Conservation (phyloP, 805 yeast species). For the Suhomyces kilbournensis region DNA sequence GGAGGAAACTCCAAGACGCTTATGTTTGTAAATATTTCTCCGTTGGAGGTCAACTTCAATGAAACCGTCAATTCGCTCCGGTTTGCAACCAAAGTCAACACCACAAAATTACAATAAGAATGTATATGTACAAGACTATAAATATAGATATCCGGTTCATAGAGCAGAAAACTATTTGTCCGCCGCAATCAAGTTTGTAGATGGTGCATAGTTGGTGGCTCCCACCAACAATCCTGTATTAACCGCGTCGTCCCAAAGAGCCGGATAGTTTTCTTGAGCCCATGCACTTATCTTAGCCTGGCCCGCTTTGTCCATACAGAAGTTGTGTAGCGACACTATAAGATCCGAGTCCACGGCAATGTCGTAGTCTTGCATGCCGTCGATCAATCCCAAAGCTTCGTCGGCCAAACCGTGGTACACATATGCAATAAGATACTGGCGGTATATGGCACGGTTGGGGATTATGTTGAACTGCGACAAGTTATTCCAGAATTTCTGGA, state of each 20-base stretch:
- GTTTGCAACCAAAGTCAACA: conserved; percentile 82
- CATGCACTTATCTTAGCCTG: conserved; percentile 32
- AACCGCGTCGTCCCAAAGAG: conserved; percentile 26
- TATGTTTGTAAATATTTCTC: conserved; percentile 89
- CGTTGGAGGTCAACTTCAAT: conserved; percentile 54
- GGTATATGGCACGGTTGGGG: conserved; percentile 52
- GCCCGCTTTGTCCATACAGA: conserved; percentile 28
- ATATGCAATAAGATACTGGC: conserved; percentile 65
- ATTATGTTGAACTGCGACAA: conserved; percentile 50
- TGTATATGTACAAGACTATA: not conserved
- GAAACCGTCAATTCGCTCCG: conserved; percentile 85
- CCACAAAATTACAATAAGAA: conserved; percentile 29
- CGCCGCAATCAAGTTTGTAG: conserved; percentile 23
- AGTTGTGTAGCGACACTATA: conserved; percentile 47
- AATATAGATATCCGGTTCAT: not conserved
- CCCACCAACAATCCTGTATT: conserved; percentile 23
- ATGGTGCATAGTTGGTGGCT: conserved; percentile 31
- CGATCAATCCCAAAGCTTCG: conserved; percentile 52
- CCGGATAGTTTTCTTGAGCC: conserved; percentile 28
- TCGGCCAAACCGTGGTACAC: conserved; percentile 61
- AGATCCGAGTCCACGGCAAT: conserved; percentile 43
- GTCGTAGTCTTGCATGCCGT: conserved; percentile 47
- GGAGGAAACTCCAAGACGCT: conserved; percentile 85
- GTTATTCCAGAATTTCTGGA: conserved; percentile 59
- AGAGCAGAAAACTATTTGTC: not conserved